Evolutionary conservation across 352 stramenopile genomes (phyloP), one percentile per base, ranked within the genome.

Genomic region (Thalassiosira livingstoniorum): DNA sequence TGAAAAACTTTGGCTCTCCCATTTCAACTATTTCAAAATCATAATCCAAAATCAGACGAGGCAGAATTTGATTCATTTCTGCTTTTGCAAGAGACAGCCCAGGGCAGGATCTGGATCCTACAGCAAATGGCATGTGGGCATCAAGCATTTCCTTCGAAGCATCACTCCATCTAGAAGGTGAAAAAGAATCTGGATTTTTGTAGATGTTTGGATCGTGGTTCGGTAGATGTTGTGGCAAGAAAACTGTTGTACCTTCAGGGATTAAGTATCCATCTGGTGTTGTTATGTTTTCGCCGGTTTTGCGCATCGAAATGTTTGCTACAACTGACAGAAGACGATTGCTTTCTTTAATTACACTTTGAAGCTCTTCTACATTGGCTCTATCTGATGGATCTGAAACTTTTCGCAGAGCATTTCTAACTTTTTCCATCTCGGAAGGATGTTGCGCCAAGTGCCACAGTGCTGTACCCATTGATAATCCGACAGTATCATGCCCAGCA

Each of bases 111-210:
- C 37, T 43, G 4, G 27, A 18, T 29, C 58, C 58, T 5, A 66
- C 32, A 51, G 58, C 32, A 66, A 66, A 66, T 47, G 58, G 58
- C 58, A 66, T 51, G n/a, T 23, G 37, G 31, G 58, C 32, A 51
- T 66, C 37, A 5, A 66, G 39, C 15, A 23, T 51, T 51, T 66
- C 58, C 25, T 66, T 66, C 7, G 58, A 7, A 29, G 58, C 32
- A 66, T 66, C n/a, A 21, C 39, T 51, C 58, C 58, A 66, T 21
- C 58, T 43, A 51, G n/a, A 13, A 45, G 58, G 58, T 29, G 25
- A n/a, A 27, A 66, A 66, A 10, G 31, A n/a, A 5, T 66, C 58
- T 47, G 58, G 32, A 61, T 45, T 51, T 45, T 66, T 29, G 31
- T 66, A 66, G 10, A 27, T 51, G 15, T 66, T 66, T 7, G 7